Conservation (phyloP, 106 monocot species). For the Allium sativum region DNA sequence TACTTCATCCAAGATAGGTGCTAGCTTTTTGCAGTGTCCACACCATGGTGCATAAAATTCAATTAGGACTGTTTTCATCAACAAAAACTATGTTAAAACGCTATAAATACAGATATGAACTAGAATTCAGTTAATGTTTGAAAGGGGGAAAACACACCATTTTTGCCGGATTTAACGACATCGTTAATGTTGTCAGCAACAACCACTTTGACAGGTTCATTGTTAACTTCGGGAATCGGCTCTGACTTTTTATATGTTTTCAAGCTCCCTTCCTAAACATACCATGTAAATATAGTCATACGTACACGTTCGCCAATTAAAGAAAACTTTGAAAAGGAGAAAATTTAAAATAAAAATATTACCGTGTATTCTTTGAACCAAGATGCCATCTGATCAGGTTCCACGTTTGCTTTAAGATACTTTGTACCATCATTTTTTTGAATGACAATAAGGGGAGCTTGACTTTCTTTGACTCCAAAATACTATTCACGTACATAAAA, state of each 20-base stretch:
- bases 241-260: slow-evolving; percentile 60
- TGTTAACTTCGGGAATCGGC: slow-evolving; percentile 69
- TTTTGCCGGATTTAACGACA: slow-evolving; percentile 62
- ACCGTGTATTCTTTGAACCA: slow-evolving; percentile 71
- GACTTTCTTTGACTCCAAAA: slow-evolving; percentile 66
- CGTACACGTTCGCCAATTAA: background rate
- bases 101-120: background rate
- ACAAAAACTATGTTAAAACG: background rate
- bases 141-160: slow-evolving; percentile 31
- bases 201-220: slow-evolving; percentile 77
- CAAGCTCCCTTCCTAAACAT: slow-evolving; percentile 56
- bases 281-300: background rate
- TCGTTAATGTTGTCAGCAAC: slow-evolving; percentile 69
- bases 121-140: background rate
- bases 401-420: slow-evolving; percentile 58
- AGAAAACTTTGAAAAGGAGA: background rate
- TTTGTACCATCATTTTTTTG: slow-evolving; percentile 51
- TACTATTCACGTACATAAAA: slow-evolving; percentile 25
- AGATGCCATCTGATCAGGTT: slow-evolving; percentile 48
- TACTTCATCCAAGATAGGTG: slow-evolving; percentile 80
- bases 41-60: slow-evolving; percentile 99
- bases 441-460: slow-evolving; percentile 63
- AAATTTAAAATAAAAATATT: background rate
- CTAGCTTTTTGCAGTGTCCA: slow-evolving; percentile 82
- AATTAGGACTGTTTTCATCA: slow-evolving; percentile 46